Percentiles rank a stretch among this genome's conserved stretches.
Evolutionary conservation across 2,329 filamentous ascomycete species (phyloP).

Genomic region (Aspergillus neotritici): DNA sequence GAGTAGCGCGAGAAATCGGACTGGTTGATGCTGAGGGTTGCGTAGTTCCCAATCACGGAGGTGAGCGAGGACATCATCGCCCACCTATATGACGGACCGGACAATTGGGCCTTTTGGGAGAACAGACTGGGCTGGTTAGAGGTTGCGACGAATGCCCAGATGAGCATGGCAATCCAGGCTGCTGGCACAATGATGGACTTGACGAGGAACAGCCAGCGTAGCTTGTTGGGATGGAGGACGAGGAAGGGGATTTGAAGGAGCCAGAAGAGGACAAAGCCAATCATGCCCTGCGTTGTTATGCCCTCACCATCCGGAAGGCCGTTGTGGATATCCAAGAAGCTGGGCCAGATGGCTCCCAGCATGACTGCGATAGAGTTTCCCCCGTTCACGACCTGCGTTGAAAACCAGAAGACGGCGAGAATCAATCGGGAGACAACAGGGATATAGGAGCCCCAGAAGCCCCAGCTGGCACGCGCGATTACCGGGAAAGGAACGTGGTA

Average conservation of each 20-base stretch:
- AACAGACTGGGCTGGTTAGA: slow-evolving; percentile 49
- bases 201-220: slow-evolving; percentile 34
- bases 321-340: slow-evolving; percentile 34
- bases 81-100: slow-evolving; percentile 50
- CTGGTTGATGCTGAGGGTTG: slow-evolving; percentile 49
- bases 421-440: slow-evolving; percentile 50
- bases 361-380: slow-evolving; percentile 50
- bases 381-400: slow-evolving; percentile 61
- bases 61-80: slow-evolving; percentile 49
- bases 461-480: slow-evolving; percentile 51
- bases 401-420: slow-evolving; percentile 58
- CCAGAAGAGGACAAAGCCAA: slow-evolving; percentile 43
- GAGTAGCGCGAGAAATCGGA: slow-evolving; percentile 55
- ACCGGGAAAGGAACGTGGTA: slow-evolving; percentile 55
- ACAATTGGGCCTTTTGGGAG: slow-evolving; percentile 41
- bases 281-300: slow-evolving; percentile 44
- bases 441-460: slow-evolving; percentile 54
- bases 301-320: slow-evolving; percentile 37
- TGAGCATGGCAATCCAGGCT: slow-evolving; percentile 57
- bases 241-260: slow-evolving; percentile 43
- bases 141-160: slow-evolving; percentile 56
- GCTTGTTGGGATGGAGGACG: slow-evolving; percentile 39
- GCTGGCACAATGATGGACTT: slow-evolving; percentile 47
- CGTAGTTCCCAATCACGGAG: slow-evolving; percentile 47
- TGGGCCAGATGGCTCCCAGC: slow-evolving; percentile 49